Base-by-base conservation (phyloP, 768 basidiomycete species). In the Phaffia tasmanica region DNA sequence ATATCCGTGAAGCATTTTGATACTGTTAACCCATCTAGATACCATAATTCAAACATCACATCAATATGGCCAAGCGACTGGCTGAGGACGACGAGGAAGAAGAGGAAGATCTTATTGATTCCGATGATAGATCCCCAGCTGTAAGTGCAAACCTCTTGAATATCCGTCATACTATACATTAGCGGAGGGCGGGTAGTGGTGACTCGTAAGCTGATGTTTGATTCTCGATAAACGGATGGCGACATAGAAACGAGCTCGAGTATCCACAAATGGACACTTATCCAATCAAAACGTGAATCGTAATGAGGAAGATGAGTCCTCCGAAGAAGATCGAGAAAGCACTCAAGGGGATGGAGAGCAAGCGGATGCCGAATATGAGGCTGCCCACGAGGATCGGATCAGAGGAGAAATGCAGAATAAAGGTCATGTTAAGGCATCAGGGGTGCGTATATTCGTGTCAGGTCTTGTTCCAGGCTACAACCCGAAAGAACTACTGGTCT, bases 381-480 rank as follows among this genome's bases (percentile, higher is more conserved):
- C 53, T 19, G 61, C 62, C 7, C 63, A 63, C 49, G 48, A 53
- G 1, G 35, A 57, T 18, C 58, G 64, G 47, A 64, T 47, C 18
- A 60, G 60, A 35, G 56, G 65, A 68, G 66, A 68, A 57, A 53
- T 46, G n/a, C 23, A 83, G 70, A 79, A 71, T 42, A 78, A 75
- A 69, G 75, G 73, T 61, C 78, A 75, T 65, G 78, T 71, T 74
- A 80, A 77, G 25, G 83, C 84, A 16, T 83, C 82, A 71, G 63
- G 81, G 76, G 30, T 49, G 68, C 8, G 29, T 57, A 48, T 27
- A 54, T 29, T 54, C 5, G 4, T 23, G 15, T 9, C 9, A 54
- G n/a, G 23, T 29, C 5, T 23, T 29, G 5, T 29, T 23, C 53
- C 15, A 16, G 4, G 15, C 53, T 9, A 4, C n/a, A 54, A 16